Evolutionary conservation across 768 basidiomycete species (phyloP), one percentile per base, ranked within the genome.

Genomic region (Kwoniella sp.): DNA sequence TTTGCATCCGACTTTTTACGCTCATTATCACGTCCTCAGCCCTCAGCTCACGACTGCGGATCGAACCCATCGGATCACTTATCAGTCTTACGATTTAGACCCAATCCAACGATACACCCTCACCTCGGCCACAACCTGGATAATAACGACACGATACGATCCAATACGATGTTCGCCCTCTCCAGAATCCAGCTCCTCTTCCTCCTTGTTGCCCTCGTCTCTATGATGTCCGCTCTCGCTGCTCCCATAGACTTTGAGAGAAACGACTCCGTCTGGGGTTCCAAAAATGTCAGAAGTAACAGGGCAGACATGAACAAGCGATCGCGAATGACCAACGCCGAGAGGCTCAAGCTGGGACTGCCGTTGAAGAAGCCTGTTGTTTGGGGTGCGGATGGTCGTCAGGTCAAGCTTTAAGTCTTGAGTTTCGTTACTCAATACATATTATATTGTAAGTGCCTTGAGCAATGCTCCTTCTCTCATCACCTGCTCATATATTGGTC

Each of bases 301-400:
- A 49, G 22, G 48, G 36, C 22, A 3, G 25, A 57, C 56, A 29
- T 30, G 13, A 37, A 57, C 56, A 29, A 21, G 25, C 30, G 56
- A 26, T 24, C 37, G 6, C 10, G 15, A 44, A 25, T 57, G 25
- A 47, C 56, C 5, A 57, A 57, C 21, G 33, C 56, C 21, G 40
- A 57, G 40, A 57, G 56, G 24, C 44, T 57, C 17, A 57, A 44
- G 30, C 13, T 21, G 40, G 44, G 56, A 5, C 22, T 57, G 24
- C 56, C 44, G 9, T 44, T 47, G 5, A 47, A 57, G 37, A 21
- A 17, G 37, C 40, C 56, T 27, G 21, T 36, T 9, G 24, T 49
- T 17, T 49, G 48, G 48, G 48, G 48, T 19, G 25, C 48, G 48
- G 48, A 49, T 26, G 48, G 48, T 3, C 40, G 17, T 9, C 40